phyloP scores from a whole-genome alignment of 768 basidiomycete species.

The Termitomyces sp. region DNA sequence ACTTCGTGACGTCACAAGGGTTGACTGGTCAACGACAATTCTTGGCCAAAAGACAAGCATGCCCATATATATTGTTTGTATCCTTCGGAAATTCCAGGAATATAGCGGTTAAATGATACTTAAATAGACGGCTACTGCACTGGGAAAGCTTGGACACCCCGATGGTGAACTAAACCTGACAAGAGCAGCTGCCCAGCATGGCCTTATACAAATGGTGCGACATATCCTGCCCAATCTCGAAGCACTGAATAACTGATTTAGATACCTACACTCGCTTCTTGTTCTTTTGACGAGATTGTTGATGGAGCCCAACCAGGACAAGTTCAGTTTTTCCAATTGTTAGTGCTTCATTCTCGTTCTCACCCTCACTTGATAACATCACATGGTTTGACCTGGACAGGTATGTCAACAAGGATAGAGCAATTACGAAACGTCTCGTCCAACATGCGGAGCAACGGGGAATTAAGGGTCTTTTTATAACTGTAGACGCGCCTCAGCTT shows the following conservation, averaged over 20 bases:
- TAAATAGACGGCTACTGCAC: constrained; percentile 64
- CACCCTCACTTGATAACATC: not conserved
- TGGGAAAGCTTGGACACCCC: constrained; percentile 93
- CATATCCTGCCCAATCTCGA: not conserved
- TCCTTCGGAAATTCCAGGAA: not conserved
- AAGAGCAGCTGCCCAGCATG: constrained; percentile 77
- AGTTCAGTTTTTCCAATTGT: constrained; percentile 84
- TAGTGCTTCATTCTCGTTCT: constrained; percentile 16
- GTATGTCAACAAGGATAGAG: constrained; percentile 90
- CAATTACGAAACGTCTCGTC: constrained; percentile 79
- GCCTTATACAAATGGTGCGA: constrained; percentile 44
- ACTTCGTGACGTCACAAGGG: constrained; percentile 74
- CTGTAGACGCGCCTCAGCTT: constrained; percentile 95
- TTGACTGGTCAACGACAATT: constrained; percentile 84
- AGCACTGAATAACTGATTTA: constrained; percentile 20
- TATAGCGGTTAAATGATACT: not conserved
- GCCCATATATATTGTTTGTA: constrained; percentile 74
- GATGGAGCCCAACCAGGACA: constrained; percentile 78
- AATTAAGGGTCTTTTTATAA: constrained; percentile 92
- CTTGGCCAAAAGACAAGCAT: constrained; percentile 69
- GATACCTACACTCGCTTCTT: constrained; percentile 95
- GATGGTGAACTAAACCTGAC: constrained; percentile 93
- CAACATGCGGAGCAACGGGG: constrained; percentile 88
- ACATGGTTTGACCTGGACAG: constrained; percentile 23
- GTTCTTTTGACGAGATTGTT: constrained; percentile 94